Conservation (phyloP, 345 rosid species). For the Eucalyptus erythrocorys region DNA sequence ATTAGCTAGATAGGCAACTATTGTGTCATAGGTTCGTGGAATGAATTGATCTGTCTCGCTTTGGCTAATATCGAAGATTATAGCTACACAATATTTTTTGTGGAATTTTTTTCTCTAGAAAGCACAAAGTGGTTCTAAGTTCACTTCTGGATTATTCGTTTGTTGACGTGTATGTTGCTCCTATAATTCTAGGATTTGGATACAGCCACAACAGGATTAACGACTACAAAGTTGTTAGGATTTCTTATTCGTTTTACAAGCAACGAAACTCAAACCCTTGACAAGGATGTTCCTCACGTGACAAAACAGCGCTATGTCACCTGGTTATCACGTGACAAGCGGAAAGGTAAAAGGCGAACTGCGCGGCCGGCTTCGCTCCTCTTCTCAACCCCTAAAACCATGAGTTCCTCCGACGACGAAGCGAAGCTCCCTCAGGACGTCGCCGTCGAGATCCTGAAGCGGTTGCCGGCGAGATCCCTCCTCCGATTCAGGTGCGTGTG, state of each 20-base stretch:
- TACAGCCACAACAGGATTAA: background rate
- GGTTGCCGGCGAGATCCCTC: background rate
- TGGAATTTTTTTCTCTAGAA: background rate
- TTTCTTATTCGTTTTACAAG: background rate
- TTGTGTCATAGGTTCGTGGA: rapidly evolving
- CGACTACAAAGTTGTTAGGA: background rate
- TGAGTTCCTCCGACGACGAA: background rate
- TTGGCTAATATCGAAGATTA: background rate
- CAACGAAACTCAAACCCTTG: too few species aligned
- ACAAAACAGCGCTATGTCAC: background rate
- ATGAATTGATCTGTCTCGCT: background rate
- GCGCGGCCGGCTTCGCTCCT: background rate
- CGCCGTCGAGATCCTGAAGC: background rate
- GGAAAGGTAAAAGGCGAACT: background rate
- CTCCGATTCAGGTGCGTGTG: background rate
- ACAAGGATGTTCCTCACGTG: too few species aligned
- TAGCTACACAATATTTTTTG: background rate
- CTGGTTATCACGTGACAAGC: background rate
- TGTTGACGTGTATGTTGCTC: background rate
- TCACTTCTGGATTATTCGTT: background rate
- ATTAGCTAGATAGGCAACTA: background rate
- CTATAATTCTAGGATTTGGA: background rate
- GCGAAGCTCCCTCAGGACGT: background rate
- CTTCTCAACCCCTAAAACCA: background rate
- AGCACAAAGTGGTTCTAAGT: background rate